Evolutionary conservation across 2,329 filamentous ascomycete genomes (phyloP).

Genomic region (Falciphora oryzae): DNA sequence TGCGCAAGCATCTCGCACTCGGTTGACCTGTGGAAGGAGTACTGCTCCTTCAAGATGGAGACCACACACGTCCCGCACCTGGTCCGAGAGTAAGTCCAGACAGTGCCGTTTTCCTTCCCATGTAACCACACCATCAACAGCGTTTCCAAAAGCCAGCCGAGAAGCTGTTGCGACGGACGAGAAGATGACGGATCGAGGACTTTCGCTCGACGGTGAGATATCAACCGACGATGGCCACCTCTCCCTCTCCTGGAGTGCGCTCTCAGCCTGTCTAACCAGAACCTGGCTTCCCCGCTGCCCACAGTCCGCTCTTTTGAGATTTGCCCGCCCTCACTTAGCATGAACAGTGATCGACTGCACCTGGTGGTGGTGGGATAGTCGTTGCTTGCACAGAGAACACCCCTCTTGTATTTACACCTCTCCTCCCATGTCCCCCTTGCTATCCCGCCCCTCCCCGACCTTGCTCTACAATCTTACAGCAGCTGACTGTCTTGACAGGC

Average conservation of each 20-base stretch:
- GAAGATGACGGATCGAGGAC: conserved; percentile 3
- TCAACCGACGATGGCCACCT: conserved; percentile 8
- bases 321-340: conserved; percentile 28
- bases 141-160: conserved; percentile 18
- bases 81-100: conserved; percentile 97
- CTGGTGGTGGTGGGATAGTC: conserved; percentile 42
- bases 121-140: conserved; percentile 30
- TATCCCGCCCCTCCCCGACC: conserved; percentile 19
- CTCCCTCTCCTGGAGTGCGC: conserved; percentile 10
- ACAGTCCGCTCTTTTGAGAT: conserved; percentile 15
- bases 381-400: conserved; percentile 36
- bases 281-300: conserved; percentile 9
- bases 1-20: conserved; percentile 89
- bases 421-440: conserved; percentile 22
- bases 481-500: conserved; percentile 48
- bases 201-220: conserved; percentile 10
- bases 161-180: conserved; percentile 6
- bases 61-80: conserved; percentile 91
- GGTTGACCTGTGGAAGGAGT: conserved; percentile 95
- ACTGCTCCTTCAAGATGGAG: conserved; percentile 96
- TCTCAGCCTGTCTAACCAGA: conserved; percentile 9
- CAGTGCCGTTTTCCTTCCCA: conserved; percentile 60
- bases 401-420: conserved; percentile 56
- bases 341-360: conserved; percentile 30
- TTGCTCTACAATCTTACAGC: conserved; percentile 10